Percentiles rank a stretch among this genome's conserved stretches.
phyloP scores from a whole-genome alignment of 2,329 filamentous ascomycete genomes.

The Byssothecium circinans region DNA sequence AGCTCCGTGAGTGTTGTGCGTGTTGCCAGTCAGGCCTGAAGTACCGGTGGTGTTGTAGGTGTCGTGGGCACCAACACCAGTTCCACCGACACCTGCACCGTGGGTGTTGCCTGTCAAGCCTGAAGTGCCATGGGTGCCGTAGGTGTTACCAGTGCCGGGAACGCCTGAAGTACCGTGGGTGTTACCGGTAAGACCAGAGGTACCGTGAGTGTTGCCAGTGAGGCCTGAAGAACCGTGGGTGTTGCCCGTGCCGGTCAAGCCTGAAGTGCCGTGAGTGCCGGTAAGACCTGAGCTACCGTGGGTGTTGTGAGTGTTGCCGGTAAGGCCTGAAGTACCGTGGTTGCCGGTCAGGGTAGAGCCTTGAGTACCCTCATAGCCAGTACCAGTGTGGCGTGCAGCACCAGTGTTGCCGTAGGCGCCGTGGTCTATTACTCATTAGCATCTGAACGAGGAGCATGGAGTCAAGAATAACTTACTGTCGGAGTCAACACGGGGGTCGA shows the following conservation, averaged over 20 bases:
- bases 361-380: no score
- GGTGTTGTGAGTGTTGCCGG: not conserved
- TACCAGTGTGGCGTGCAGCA: not conserved
- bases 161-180: constrained; percentile 14
- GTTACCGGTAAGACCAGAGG: constrained; percentile 2
- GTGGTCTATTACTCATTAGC: not conserved
- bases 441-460: not conserved
- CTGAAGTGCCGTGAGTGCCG: constrained; percentile 12
- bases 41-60: not conserved
- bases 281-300: constrained; percentile 1
- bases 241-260: constrained; percentile 8
- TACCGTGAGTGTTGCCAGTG: constrained; percentile 3
- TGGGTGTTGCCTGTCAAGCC: constrained; percentile 13
- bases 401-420: constrained; percentile 24
- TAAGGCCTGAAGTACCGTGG: not conserved
- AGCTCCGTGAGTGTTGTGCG: constrained; percentile 9
- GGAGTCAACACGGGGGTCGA: constrained; percentile 37
- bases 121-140: constrained; percentile 8
- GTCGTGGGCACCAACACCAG: no score
- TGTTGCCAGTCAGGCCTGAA: not conserved
- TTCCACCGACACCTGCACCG: no score
- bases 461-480: constrained; percentile 8
- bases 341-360: no score
- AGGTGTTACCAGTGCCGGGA: constrained; percentile 8
- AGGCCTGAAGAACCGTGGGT: constrained; percentile 11